These are phyloP conservation scores for Paramecium sexaurelia DNA, from an alignment of 73 alveolate species.

Conservation along the genomic window DNA sequence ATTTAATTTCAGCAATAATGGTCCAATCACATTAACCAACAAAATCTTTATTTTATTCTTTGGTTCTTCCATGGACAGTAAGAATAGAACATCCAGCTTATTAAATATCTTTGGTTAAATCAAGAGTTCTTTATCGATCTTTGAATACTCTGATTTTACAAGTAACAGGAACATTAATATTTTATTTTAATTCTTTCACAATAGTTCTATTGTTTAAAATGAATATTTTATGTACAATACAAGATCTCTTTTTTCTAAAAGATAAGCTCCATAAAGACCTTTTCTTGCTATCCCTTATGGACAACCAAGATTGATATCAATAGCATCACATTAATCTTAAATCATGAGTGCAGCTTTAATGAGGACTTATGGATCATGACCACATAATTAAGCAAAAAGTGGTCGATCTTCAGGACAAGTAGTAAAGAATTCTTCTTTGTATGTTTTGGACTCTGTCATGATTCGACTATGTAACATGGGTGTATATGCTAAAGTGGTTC, in stretches of 20 bases:
- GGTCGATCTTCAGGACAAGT: constrained; percentile 92
- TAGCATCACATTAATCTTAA: constrained; percentile 92
- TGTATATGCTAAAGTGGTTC: constrained; percentile 92
- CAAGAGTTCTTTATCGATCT: constrained; percentile 81
- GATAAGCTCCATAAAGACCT: constrained; percentile 97
- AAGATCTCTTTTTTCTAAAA: constrained; percentile 91
- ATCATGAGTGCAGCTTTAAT: constrained; percentile 89
- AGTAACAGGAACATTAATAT: constrained; percentile 86
- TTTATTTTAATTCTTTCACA: constrained; percentile 75
- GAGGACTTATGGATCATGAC: constrained; percentile 96
- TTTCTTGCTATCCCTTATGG: constrained; percentile 98
- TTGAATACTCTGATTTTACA: constrained; percentile 89
- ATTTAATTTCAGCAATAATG: constrained; percentile 90
- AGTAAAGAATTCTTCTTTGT: constrained; percentile 80
- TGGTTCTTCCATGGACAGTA: constrained; percentile 91
- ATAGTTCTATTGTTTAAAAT: constrained; percentile 67
- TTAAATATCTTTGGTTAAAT: constrained; percentile 82
- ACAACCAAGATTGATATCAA: constrained; percentile 96
- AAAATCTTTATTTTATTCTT: constrained; percentile 79
- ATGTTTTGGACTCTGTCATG: constrained; percentile 73
- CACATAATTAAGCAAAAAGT: constrained; percentile 93
- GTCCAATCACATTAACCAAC: constrained; percentile 89
- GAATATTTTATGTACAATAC: constrained; percentile 55
- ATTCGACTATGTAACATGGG: constrained; percentile 92
- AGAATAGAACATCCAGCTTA: constrained; percentile 85